phyloP scores from a whole-genome alignment of 2,329 filamentous ascomycete species.

The Fusarium redolens region DNA sequence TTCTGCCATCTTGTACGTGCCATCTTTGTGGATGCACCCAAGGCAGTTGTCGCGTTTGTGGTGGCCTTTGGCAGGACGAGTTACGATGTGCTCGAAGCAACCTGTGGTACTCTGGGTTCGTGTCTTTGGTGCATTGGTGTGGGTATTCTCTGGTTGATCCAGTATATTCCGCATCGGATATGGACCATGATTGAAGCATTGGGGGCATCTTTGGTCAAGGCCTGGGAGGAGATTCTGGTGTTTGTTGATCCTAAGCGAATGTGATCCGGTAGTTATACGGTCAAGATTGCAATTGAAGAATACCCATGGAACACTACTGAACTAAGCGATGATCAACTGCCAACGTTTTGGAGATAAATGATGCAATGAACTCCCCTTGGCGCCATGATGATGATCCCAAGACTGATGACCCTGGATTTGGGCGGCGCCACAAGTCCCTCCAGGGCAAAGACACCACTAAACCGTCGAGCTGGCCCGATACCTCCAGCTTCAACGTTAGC shows the following conservation, averaged over 20 bases:
- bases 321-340: not conserved
- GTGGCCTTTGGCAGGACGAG: conserved; percentile 36
- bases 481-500: not conserved
- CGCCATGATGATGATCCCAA: not conserved
- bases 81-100: conserved; percentile 43
- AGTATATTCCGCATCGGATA: conserved; percentile 50
- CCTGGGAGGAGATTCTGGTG: conserved; percentile 51
- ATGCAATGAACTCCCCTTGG: not conserved
- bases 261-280: not conserved
- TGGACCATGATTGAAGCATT: conserved; percentile 48
- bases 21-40: conserved; percentile 49
- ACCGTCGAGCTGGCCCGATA: not conserved
- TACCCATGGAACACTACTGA: not conserved
- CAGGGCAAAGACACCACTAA: not conserved
- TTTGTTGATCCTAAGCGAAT: conserved; percentile 52
- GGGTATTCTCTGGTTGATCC: conserved; percentile 45
- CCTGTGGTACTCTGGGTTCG: conserved; percentile 49
- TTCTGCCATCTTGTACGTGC: conserved; percentile 45
- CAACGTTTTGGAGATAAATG: too few relatives aligned
- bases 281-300: not conserved
- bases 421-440: too few relatives aligned
- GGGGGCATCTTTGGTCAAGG: conserved; percentile 47
- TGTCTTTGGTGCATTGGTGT: conserved; percentile 43
- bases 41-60: conserved; percentile 43
- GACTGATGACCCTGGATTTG: not conserved